Evolutionary conservation across 257 asterid genomes (phyloP).

Genomic region (Solanum tacnaense): DNA sequence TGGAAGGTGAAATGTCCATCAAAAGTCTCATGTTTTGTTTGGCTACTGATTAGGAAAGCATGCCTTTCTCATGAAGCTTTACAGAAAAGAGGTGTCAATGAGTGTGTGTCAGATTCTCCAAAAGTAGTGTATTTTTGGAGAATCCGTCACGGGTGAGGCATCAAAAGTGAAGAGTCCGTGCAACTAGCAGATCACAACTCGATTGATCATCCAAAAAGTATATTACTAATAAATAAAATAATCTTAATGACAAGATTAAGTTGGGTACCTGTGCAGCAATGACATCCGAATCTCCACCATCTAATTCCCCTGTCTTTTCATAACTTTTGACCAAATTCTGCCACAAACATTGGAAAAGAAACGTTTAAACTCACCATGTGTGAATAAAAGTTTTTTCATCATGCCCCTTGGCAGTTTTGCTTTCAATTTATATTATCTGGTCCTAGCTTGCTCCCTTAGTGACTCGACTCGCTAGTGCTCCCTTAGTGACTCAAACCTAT

Average conservation of each 20-base stretch:
- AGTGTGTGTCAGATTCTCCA: too few species aligned
- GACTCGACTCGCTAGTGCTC: neutral
- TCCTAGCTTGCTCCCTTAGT: neutral
- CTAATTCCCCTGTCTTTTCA: conserved; percentile 43
- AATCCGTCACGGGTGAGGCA: too few species aligned
- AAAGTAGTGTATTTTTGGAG: too few species aligned
- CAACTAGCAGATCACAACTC: too few species aligned
- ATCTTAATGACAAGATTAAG: neutral
- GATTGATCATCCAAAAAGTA: neutral
- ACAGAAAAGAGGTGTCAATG: too few species aligned
- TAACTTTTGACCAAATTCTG: conserved; percentile 49
- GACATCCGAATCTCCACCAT: conserved; percentile 46
- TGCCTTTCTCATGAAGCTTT: too few species aligned
- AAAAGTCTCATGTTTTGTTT: too few species aligned
- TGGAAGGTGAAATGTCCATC: too few species aligned
- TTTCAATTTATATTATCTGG: neutral
- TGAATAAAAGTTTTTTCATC: neutral
- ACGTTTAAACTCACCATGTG: neutral
- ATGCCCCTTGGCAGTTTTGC: neutral
- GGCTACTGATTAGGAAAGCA: too few species aligned
- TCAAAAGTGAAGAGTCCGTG: too few species aligned
- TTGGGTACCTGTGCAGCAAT: conserved; percentile 49
- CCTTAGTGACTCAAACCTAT: neutral
- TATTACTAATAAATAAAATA: neutral
- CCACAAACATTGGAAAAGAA: neutral